These are phyloP conservation scores for Volvariella surrecta DNA, from an alignment of 1,284 basidiomycete species.

Conservation along the genomic window DNA sequence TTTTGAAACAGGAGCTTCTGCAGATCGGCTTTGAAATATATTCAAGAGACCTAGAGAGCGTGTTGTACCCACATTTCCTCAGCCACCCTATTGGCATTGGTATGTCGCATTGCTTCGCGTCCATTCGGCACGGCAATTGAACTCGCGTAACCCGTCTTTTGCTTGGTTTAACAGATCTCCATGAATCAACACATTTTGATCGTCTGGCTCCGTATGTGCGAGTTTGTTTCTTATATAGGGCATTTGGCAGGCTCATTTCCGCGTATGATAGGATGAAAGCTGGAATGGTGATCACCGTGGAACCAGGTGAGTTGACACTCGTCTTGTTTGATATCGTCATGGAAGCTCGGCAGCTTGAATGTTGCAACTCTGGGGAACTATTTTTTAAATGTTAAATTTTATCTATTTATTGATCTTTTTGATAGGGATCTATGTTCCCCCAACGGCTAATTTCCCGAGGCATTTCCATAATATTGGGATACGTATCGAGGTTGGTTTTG, in stretches of 20 bases:
- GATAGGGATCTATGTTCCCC: constrained; percentile 77
- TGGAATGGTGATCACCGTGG: constrained; percentile 87
- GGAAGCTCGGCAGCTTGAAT: no score
- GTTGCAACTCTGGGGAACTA: no score
- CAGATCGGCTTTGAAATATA: constrained; percentile 69
- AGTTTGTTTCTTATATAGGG: constrained; percentile 1
- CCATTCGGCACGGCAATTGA: background rate
- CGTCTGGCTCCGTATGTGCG: constrained; percentile 25
- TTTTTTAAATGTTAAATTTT: no score
- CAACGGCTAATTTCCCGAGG: constrained; percentile 67
- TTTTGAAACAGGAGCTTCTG: constrained; percentile 68
- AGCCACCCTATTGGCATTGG: constrained; percentile 84
- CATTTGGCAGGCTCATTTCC: background rate
- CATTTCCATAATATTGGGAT: constrained; percentile 86
- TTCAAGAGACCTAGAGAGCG: constrained; percentile 61
- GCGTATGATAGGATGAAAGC: constrained; percentile 45
- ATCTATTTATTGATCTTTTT: no score
- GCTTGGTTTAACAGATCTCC: constrained; percentile 56
- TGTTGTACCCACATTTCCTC: constrained; percentile 82
- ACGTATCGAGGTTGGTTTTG: constrained; percentile 65
- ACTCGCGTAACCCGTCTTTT: no score
- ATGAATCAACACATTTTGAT: constrained; percentile 59
- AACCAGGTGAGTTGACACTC: constrained; percentile 48
- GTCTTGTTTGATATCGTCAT: background rate
- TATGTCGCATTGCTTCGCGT: constrained; percentile 22